Percentiles rank a stretch among this genome's conserved stretches.
phyloP scores from a whole-genome alignment of 2,329 filamentous ascomycete genomes.

The Lachnellula willkommii region DNA sequence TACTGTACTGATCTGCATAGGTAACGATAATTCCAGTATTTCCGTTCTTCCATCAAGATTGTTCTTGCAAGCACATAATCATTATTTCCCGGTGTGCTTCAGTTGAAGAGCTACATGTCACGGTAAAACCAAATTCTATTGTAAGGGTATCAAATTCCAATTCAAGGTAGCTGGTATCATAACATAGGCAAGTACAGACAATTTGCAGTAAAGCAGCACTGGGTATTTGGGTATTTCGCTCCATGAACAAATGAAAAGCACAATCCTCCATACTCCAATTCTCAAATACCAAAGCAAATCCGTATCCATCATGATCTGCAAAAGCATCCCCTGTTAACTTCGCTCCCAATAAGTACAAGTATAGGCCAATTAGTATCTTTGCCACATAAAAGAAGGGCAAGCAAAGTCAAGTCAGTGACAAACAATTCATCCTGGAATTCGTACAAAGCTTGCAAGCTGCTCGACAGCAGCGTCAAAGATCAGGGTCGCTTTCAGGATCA shows the following conservation, averaged over 20 bases:
- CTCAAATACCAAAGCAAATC: background rate
- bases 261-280: background rate
- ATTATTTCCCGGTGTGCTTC: no score
- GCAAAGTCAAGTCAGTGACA: background rate
- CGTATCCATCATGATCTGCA: background rate
- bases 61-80: no score
- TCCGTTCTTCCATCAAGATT: no score
- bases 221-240: background rate
- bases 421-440: background rate
- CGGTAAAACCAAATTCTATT: background rate
- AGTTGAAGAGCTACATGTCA: no score
- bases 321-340: background rate
- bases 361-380: no score
- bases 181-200: background rate
- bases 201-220: background rate
- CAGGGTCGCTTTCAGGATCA: slow-evolving; percentile 18
- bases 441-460: background rate
- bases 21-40: no score
- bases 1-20: no score
- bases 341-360: background rate
- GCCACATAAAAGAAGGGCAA: background rate
- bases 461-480: slow-evolving; percentile 6
- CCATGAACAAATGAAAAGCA: background rate
- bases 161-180: background rate
- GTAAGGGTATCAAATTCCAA: background rate